phyloP scores from a whole-genome alignment of 371 early-diverging fungal genomes.

The Sporodiniella umbellata region DNA sequence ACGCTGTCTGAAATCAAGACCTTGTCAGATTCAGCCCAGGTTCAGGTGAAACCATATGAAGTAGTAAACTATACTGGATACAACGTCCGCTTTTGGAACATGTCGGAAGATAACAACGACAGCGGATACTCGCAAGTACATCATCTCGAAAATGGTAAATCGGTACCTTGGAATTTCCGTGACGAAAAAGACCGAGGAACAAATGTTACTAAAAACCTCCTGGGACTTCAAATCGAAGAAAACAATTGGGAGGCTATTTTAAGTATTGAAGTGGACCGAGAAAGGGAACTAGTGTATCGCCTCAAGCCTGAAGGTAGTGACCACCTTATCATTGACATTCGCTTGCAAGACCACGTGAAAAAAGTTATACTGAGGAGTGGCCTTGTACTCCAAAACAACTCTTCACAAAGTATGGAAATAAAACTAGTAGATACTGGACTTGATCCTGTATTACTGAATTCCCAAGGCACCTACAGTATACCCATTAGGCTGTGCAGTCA shows the following conservation, averaged over 20 bases:
- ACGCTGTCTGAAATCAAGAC: slow-evolving; percentile 30
- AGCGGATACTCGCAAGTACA: slow-evolving; percentile 41
- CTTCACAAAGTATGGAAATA: slow-evolving; percentile 56
- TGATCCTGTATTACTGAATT: slow-evolving; percentile 24
- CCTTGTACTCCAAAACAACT: slow-evolving; percentile 61
- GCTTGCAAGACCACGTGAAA: slow-evolving; percentile 70
- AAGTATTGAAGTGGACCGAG: slow-evolving; percentile 73
- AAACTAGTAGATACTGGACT: slow-evolving; percentile 47
- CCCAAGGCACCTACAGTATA: slow-evolving; percentile 58
- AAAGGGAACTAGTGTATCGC: slow-evolving; percentile 60
- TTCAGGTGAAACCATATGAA: slow-evolving; percentile 62
- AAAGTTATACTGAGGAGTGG: slow-evolving; percentile 76
- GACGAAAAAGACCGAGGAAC: slow-evolving; percentile 74
- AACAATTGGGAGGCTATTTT: slow-evolving; percentile 71
- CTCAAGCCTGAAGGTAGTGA: slow-evolving; percentile 66
- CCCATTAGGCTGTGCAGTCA: slow-evolving; percentile 66
- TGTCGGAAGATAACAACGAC: slow-evolving; percentile 34
- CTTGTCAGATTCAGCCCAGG: slow-evolving; percentile 31
- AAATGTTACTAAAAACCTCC: slow-evolving; percentile 46
- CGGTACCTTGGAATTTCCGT: slow-evolving; percentile 78
- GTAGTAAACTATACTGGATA: slow-evolving; percentile 77
- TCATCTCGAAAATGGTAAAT: slow-evolving; percentile 52
- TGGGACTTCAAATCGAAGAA: slow-evolving; percentile 70
- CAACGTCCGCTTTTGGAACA: slow-evolving; percentile 74
- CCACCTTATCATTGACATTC: slow-evolving; percentile 78